Conservation (phyloP, 352 stramenopile species). For the Globisporangium recalcitrans region DNA sequence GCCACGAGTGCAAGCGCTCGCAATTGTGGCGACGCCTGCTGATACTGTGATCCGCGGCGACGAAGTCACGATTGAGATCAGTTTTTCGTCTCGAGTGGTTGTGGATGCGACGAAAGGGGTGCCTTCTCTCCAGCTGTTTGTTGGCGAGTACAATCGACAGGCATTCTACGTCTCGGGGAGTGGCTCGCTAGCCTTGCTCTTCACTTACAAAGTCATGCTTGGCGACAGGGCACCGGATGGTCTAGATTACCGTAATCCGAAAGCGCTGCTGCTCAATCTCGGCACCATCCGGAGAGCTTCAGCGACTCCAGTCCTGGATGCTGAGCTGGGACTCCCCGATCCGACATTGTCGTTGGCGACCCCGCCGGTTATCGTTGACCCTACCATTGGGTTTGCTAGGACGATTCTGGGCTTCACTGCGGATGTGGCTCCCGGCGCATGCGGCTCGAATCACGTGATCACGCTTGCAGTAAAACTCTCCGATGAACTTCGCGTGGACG, state of each 20-base stretch:
- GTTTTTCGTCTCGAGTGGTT: constrained; percentile 52
- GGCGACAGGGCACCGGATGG: constrained; percentile 42
- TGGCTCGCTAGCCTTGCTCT: constrained; percentile 42
- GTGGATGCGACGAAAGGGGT: constrained; percentile 48
- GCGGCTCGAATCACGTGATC: constrained; percentile 72
- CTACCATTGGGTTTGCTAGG: constrained; percentile 30
- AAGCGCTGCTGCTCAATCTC: constrained; percentile 54
- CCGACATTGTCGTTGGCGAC: constrained; percentile 35
- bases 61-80: constrained; percentile 51
- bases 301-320: constrained; percentile 42
- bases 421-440: constrained; percentile 45
- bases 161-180: constrained; percentile 56
- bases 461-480: constrained; percentile 64
- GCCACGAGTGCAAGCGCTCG: constrained; percentile 39
- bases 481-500: constrained; percentile 63
- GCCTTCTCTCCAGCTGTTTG: constrained; percentile 48
- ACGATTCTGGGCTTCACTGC: constrained; percentile 39
- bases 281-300: constrained; percentile 55
- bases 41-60: constrained; percentile 39
- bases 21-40: constrained; percentile 27
- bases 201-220: constrained; percentile 60
- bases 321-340: constrained; percentile 42
- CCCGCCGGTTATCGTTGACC: constrained; percentile 49
- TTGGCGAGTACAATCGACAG: constrained; percentile 60
- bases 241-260: constrained; percentile 49